Evolutionary conservation across 2,329 filamentous ascomycete genomes (phyloP).

Genomic region (Trematosphaeria pertusa): DNA sequence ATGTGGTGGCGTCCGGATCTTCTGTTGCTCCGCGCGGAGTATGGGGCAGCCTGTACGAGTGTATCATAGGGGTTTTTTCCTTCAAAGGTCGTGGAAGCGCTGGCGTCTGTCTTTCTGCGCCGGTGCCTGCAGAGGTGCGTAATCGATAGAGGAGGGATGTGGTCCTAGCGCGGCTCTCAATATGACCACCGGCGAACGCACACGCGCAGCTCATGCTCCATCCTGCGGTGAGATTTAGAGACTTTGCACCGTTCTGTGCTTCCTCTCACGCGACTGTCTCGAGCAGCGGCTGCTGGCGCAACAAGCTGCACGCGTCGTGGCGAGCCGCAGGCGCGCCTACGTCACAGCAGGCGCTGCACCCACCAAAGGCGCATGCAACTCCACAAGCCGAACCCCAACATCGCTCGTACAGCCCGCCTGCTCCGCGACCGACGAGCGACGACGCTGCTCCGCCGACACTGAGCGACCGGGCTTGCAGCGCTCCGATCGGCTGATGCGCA

Average conservation of each 20-base stretch:
- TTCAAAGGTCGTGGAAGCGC: slow-evolving; percentile 17
- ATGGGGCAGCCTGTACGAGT: slow-evolving; percentile 27
- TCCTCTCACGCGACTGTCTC: background rate
- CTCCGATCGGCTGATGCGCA: background rate
- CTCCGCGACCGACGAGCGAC: too few species aligned
- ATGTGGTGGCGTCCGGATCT: slow-evolving; percentile 35
- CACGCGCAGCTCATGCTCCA: too few species aligned
- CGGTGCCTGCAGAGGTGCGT: slow-evolving; percentile 25
- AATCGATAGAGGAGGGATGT: slow-evolving; percentile 38
- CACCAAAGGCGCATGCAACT: background rate
- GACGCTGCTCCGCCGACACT: too few species aligned
- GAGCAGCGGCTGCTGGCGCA: background rate
- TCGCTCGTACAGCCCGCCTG: too few species aligned
- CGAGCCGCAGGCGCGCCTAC: slow-evolving; percentile 30
- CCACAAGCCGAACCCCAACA: background rate
- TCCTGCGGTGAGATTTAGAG: too few species aligned
- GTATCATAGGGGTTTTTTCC: slow-evolving; percentile 40
- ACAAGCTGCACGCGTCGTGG: slow-evolving; percentile 20
- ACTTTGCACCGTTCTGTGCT: background rate
- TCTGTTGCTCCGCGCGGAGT: slow-evolving; percentile 31
- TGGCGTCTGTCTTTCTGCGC: slow-evolving; percentile 14
- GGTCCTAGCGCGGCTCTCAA: slow-evolving; percentile 24
- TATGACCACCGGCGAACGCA: slow-evolving; percentile 12
- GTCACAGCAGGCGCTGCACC: slow-evolving; percentile 38
- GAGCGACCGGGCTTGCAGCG: too few species aligned